A percentile compares a stretch with the other conserved stretches of the same genome.
Evolutionary conservation across 1,284 basidiomycete species (phyloP).

Genomic region (Papiliotrema terrestris): DNA sequence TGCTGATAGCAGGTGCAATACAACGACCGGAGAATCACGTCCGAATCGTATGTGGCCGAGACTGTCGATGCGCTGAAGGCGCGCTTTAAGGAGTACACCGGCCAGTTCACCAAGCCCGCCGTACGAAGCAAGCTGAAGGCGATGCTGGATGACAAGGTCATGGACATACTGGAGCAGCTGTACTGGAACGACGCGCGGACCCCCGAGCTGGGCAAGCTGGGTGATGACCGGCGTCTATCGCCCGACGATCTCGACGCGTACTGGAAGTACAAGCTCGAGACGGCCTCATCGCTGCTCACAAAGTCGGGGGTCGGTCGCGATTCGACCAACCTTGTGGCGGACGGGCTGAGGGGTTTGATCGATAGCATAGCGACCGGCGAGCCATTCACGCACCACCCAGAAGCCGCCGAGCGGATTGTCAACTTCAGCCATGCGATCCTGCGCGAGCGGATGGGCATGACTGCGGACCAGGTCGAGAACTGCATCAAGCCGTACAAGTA

Average conservation of each 20-base stretch:
- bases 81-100: slow-evolving; percentile 80
- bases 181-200: slow-evolving; percentile 93
- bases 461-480: slow-evolving; percentile 98
- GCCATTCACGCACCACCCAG: slow-evolving; percentile 87
- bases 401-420: slow-evolving; percentile 79
- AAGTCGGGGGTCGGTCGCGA: slow-evolving; percentile 96
- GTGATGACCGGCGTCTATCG: slow-evolving; percentile 62
- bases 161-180: slow-evolving; percentile 93
- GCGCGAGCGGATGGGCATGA: slow-evolving; percentile 83
- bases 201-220: slow-evolving; percentile 69
- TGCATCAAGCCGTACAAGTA: slow-evolving; percentile 99
- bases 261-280: slow-evolving; percentile 95
- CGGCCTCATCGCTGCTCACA: slow-evolving; percentile 84
- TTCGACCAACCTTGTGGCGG: slow-evolving; percentile 90
- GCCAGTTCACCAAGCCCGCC: slow-evolving; percentile 82
- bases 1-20: slow-evolving; percentile 68
- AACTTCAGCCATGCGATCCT: slow-evolving; percentile 90
- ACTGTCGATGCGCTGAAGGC: slow-evolving; percentile 90
- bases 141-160: slow-evolving; percentile 92
- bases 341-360: slow-evolving; percentile 82
- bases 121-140: slow-evolving; percentile 82
- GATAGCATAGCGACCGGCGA: slow-evolving; percentile 82
- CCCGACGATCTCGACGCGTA: slow-evolving; percentile 78
- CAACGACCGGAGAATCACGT: slow-evolving; percentile 90
- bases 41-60: slow-evolving; percentile 97